Conservation (phyloP, 352 stramenopile species). For the Phytophthora pistaciae region DNA sequence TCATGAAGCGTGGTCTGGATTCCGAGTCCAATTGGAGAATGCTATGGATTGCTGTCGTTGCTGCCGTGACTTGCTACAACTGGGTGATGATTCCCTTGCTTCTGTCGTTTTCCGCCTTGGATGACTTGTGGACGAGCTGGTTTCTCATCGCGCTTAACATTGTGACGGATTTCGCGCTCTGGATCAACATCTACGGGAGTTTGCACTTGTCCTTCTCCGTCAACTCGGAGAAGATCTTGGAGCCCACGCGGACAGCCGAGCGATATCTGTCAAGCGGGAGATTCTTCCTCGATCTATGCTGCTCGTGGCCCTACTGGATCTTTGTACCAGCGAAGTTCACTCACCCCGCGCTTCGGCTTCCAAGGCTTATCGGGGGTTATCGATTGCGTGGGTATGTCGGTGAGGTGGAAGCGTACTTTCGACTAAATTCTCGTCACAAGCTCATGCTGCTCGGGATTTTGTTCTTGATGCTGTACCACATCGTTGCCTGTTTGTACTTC, state of each 20-base stretch:
- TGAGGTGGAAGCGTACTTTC: conserved; percentile 50
- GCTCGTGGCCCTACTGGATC: conserved; percentile 49
- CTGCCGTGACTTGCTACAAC: conserved; percentile 58
- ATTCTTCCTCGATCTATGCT: conserved; percentile 45
- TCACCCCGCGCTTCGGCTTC: conserved; percentile 33
- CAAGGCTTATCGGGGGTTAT: conserved; percentile 46
- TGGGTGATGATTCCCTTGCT: conserved; percentile 61
- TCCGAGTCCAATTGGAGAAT: conserved; percentile 53
- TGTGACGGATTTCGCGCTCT: conserved; percentile 45
- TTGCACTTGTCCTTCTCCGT: conserved; percentile 60
- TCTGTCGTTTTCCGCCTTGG: conserved; percentile 54
- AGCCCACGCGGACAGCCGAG: conserved; percentile 45
- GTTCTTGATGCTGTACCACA: conserved; percentile 61
- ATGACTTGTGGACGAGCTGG: conserved; percentile 30
- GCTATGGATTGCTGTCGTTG: conserved; percentile 53
- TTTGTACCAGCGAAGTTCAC: conserved; percentile 32
- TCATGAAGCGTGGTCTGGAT: conserved; percentile 47
- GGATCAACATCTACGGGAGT: conserved; percentile 58
- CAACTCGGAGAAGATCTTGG: conserved; percentile 56
- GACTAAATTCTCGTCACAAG: conserved; percentile 47
- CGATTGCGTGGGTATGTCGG: conserved; percentile 45
- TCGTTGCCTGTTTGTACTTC: conserved; percentile 65
- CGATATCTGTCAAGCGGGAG: conserved; percentile 43
- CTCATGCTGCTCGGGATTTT: conserved; percentile 48
- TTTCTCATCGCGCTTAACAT: conserved; percentile 44